A percentile compares a stretch with the other conserved stretches of the same genome.
Conservation (phyloP, 1,139 yeast species). For the Sugiyamaella pinicola region DNA sequence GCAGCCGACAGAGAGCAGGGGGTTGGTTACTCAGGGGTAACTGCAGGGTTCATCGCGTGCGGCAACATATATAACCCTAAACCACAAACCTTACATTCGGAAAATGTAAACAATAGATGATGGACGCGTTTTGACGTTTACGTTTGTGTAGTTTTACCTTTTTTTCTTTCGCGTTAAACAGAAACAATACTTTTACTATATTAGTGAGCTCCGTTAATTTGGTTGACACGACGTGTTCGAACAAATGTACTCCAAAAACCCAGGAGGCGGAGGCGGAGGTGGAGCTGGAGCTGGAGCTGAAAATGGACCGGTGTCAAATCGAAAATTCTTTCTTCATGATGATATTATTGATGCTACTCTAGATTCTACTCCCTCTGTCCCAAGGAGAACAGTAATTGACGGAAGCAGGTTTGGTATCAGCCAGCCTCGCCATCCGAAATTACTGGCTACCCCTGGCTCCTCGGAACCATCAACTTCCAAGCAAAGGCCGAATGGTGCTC, state of each 20-base stretch:
- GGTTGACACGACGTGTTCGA: not conserved
- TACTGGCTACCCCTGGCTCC: constrained; percentile 19
- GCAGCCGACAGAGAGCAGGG: too few species aligned
- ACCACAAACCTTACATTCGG: constrained; percentile 4
- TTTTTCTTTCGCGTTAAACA: not conserved
- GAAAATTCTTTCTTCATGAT: constrained; percentile 2
- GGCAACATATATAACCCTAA: constrained; percentile 2
- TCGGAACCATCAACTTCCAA: constrained; percentile 5
- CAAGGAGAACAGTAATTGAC: not conserved
- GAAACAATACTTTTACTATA: too few species aligned
- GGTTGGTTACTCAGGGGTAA: not conserved
- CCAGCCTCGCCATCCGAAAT: constrained; percentile 15
- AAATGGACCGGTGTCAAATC: not conserved
- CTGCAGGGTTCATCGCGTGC: constrained; percentile 4
- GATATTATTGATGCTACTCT: constrained; percentile 2
- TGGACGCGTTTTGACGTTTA: not conserved
- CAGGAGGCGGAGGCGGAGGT: constrained; percentile 3
- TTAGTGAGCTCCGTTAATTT: not conserved
- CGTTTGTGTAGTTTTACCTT: not conserved
- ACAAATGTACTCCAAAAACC: constrained; percentile 7
- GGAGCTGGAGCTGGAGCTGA: constrained; percentile 2
- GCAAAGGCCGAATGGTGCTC: not conserved
- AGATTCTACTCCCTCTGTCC: constrained; percentile 18
- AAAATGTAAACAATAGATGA: constrained; percentile 14
- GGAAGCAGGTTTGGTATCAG: not conserved